Conservation (phyloP, 495 filamentous ascomycete genomes). For the Penicilliopsis zonata region DNA sequence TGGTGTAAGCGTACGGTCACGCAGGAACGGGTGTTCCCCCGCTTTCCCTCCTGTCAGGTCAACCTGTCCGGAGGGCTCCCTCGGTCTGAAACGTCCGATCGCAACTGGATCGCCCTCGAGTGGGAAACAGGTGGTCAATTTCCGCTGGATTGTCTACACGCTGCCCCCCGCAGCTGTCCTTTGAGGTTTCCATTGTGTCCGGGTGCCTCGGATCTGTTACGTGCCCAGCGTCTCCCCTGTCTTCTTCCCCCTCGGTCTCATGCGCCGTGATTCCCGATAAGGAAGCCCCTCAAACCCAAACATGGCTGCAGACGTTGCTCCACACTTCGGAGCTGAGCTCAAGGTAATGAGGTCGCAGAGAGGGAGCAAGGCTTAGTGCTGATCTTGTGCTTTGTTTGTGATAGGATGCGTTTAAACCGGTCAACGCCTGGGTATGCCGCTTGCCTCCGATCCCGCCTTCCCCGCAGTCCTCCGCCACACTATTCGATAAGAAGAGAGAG, state of each 20-base stretch:
- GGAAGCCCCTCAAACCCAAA: slow-evolving; percentile 2
- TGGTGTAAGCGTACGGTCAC: no score
- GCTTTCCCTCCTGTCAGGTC: no score
- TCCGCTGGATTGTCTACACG: background rate
- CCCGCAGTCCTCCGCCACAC: no score
- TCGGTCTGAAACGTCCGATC: no score
- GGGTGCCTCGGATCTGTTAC: background rate
- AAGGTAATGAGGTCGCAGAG: slow-evolving; percentile 47
- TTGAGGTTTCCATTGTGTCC: no score
- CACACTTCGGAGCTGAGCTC: slow-evolving; percentile 79
- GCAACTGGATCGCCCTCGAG: background rate
- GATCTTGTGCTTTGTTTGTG: background rate
- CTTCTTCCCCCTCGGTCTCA: no score
- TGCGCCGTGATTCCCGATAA: slow-evolving; percentile 7
- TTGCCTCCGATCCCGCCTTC: slow-evolving; percentile 9
- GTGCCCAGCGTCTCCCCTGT: background rate
- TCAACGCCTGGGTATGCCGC: slow-evolving; percentile 69
- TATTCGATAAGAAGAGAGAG: no score
- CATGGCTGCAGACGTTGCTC: slow-evolving; percentile 66
- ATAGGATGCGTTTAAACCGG: slow-evolving; percentile 89
- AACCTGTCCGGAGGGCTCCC: no score
- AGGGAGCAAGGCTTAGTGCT: background rate
- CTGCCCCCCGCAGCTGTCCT: background rate
- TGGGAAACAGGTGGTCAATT: background rate
- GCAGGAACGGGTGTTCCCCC: no score